Evolutionary conservation across 306 rosid genomes (phyloP).

Genomic region (Hippophae gyantsensis): DNA sequence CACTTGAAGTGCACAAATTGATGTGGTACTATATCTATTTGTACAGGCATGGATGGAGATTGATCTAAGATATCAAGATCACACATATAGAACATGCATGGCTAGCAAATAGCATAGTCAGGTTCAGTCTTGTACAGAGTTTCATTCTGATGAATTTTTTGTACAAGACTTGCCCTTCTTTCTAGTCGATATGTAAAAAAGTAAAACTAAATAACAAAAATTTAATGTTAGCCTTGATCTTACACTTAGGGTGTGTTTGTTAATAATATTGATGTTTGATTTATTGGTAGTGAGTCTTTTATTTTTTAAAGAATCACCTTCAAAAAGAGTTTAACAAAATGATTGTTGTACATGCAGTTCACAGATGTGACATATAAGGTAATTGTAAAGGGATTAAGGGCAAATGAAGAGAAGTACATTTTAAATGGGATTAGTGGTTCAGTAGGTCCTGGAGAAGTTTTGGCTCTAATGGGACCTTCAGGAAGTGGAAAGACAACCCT

Average conservation of each 20-base stretch:
- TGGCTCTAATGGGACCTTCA: constrained; percentile 97
- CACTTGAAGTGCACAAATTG: constrained; percentile 26
- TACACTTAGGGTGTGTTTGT: too few species aligned
- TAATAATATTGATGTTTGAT: too few species aligned
- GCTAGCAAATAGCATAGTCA: constrained; percentile 8
- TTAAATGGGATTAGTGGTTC: constrained; percentile 73
- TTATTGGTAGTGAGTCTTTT: too few species aligned
- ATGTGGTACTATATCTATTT: constrained; percentile 10
- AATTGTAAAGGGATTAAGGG: constrained; percentile 52
- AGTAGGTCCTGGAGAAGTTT: constrained; percentile 84
- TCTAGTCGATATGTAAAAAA: neutral
- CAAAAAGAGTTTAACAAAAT: too few species aligned
- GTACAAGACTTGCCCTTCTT: constrained; percentile 63
- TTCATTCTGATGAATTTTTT: constrained; percentile 44
- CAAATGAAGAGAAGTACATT: constrained; percentile 65
- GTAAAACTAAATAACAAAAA: too few species aligned
- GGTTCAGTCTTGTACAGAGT: constrained; percentile 76
- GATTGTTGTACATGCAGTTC: constrained; percentile 44
- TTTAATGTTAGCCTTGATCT: too few species aligned
- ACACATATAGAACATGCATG: too few species aligned
- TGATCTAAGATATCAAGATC: too few species aligned
- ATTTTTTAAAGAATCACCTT: too few species aligned
- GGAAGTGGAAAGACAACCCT: constrained; percentile 96
- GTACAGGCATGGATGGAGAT: too few species aligned
- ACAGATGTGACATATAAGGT: constrained; percentile 78